Evolutionary conservation across 2,329 filamentous ascomycete species (phyloP).

Genomic region (Claviceps pazoutovae): DNA sequence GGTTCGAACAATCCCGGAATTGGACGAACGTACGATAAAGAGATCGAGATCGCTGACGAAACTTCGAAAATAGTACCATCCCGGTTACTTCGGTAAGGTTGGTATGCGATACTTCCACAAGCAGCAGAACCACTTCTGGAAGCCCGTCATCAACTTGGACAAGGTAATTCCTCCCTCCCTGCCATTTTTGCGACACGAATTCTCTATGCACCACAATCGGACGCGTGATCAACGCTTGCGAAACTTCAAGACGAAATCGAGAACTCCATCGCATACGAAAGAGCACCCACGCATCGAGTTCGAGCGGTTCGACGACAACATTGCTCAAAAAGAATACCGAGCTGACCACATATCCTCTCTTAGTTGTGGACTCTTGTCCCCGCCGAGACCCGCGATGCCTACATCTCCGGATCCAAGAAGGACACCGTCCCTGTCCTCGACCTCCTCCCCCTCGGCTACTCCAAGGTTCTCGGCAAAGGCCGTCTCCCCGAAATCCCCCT

Average conservation of each 20-base stretch:
- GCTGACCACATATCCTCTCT: constrained; percentile 14
- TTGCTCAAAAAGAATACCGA: background rate
- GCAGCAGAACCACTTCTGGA: constrained; percentile 92
- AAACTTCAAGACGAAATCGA: background rate
- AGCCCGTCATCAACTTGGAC: constrained; percentile 96
- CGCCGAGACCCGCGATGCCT: constrained; percentile 81
- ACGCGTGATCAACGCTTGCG: background rate
- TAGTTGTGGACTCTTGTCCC: constrained; percentile 95
- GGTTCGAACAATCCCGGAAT: constrained; percentile 43
- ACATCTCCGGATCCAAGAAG: constrained; percentile 64
- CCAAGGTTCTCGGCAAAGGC: constrained; percentile 98
- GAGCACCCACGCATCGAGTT: background rate
- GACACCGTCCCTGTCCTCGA: constrained; percentile 96
- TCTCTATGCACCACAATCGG: background rate
- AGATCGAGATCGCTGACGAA: constrained; percentile 14
- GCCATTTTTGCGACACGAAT: background rate
- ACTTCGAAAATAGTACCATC: constrained; percentile 56
- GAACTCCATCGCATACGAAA: no score
- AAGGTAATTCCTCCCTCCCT: constrained; percentile 47
- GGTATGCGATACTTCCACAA: constrained; percentile 97
- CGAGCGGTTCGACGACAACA: background rate
- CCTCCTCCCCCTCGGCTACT: constrained; percentile 92
- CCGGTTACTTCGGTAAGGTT: constrained; percentile 98
- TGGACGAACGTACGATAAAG: background rate
- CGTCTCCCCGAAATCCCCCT: constrained; percentile 84